phyloP scores from a whole-genome alignment of 768 basidiomycete species.

The Kwoniella sp. region DNA sequence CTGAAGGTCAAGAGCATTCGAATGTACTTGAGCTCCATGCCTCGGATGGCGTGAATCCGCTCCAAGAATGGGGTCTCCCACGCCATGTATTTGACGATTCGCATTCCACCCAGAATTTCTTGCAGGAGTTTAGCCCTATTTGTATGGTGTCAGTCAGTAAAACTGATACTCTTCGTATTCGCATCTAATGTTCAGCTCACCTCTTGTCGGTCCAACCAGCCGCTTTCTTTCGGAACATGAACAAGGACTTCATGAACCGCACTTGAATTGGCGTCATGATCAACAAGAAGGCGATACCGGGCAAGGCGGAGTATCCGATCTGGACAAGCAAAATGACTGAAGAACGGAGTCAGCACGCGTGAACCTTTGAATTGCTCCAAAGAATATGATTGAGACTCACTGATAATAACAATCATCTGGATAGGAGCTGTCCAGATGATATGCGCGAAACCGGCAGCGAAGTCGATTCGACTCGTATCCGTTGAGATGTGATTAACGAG shows the following conservation, averaged over 20 bases:
- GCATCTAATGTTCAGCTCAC: slow-evolving; percentile 2
- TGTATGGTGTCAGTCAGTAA: too few relatives aligned
- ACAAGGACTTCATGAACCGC: slow-evolving; percentile 71
- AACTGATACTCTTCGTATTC: too few relatives aligned
- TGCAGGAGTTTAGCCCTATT: slow-evolving; percentile 78
- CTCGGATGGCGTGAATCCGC: slow-evolving; percentile 70
- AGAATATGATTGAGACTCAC: slow-evolving; percentile 34
- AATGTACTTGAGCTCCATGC: slow-evolving; percentile 70
- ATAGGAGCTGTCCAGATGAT: slow-evolving; percentile 69
- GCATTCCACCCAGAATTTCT: slow-evolving; percentile 85
- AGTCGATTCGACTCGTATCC: slow-evolving; percentile 76
- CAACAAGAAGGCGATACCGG: slow-evolving; percentile 49
- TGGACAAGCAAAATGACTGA: slow-evolving; percentile 67
- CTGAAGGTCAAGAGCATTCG: slow-evolving; percentile 61
- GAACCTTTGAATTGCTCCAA: slow-evolving; percentile 43
- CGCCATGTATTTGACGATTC: slow-evolving; percentile 88
- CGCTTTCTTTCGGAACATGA: slow-evolving; percentile 68
- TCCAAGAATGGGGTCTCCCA: slow-evolving; percentile 82
- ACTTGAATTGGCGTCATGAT: slow-evolving; percentile 70
- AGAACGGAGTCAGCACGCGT: background rate
- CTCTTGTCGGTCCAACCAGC: slow-evolving; percentile 84
- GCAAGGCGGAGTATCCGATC: slow-evolving; percentile 53
- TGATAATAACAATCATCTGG: slow-evolving; percentile 38
- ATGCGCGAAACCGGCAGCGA: slow-evolving; percentile 70
- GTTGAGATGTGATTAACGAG: slow-evolving; percentile 81